Conservation (phyloP, 176 grass and related monocot genomes). For the Phoenix roebelenii region DNA sequence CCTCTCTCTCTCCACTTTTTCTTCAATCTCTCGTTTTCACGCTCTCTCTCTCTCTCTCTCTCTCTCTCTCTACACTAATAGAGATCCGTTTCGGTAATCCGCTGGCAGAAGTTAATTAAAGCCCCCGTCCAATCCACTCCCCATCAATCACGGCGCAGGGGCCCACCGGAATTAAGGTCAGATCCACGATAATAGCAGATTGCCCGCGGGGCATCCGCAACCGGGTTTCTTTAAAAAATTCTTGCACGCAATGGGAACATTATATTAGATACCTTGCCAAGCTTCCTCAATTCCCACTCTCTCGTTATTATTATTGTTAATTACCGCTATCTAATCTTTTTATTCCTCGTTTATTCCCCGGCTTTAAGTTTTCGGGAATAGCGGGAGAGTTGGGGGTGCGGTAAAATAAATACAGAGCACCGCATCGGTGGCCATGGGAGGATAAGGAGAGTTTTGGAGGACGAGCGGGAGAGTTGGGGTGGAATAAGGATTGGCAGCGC, state of each 20-base stretch:
- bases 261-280: conserved; percentile 39
- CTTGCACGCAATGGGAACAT: conserved; percentile 81
- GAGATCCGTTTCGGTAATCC: too few relatives aligned
- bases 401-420: too few relatives aligned
- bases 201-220: not conserved
- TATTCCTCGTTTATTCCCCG: too few relatives aligned
- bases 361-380: too few relatives aligned
- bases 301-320: too few relatives aligned
- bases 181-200: not conserved
- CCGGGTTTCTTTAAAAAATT: conserved; percentile 29
- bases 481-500: too few relatives aligned
- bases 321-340: too few relatives aligned
- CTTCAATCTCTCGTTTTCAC: not conserved
- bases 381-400: too few relatives aligned
- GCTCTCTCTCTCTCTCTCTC: conserved; percentile 29
- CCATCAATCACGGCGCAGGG: not conserved
- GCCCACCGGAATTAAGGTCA: too few relatives aligned
- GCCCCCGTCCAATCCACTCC: not conserved
- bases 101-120: not conserved
- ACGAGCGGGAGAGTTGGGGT: too few relatives aligned
- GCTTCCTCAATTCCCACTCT: not conserved
- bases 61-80: conserved; percentile 46
- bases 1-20: conserved; percentile 19
- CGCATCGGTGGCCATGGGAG: too few relatives aligned
- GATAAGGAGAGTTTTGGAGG: too few relatives aligned